phyloP scores from a whole-genome alignment of 306 rosid species.

The Corylus avellana region DNA sequence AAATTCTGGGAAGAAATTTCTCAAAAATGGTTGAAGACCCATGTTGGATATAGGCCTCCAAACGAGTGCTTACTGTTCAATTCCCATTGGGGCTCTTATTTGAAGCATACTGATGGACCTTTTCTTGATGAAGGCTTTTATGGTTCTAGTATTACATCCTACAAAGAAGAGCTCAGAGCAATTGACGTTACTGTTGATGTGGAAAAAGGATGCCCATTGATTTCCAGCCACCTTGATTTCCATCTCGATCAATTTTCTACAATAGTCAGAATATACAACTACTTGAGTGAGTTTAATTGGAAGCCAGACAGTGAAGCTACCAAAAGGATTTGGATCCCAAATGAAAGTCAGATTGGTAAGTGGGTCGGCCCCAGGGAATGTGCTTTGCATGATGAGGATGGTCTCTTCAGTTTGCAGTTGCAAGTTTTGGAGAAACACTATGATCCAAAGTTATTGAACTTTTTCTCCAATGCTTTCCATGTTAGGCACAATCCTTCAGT shows the following conservation, averaged over 20 bases:
- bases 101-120: conserved; percentile 61
- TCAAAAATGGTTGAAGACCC: conserved; percentile 62
- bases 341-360: conserved; percentile 32
- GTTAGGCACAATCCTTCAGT: conserved; percentile 45
- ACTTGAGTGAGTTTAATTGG: conserved; percentile 51
- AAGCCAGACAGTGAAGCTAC: conserved; percentile 37
- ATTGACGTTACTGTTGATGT: conserved; percentile 51
- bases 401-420: conserved; percentile 52
- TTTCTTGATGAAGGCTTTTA: conserved; percentile 60
- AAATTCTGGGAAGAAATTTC: conserved; percentile 41
- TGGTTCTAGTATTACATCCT: conserved; percentile 46
- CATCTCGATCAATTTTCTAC: conserved; percentile 29
- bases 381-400: conserved; percentile 49
- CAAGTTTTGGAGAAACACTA: conserved; percentile 46
- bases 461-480: conserved; percentile 46
- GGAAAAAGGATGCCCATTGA: conserved; percentile 39
- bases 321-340: conserved; percentile 57
- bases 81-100: conserved; percentile 35
- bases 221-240: conserved; percentile 44
- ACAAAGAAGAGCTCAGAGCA: conserved; percentile 48
- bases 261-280: conserved; percentile 44
- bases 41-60: conserved; percentile 56
- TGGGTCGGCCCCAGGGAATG: conserved; percentile 54
- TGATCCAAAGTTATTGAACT: conserved; percentile 29
- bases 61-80: conserved; percentile 49